Conservation (phyloP, 371 early-diverging fungal species). For the Amoeboaphelidium protococcarum region DNA sequence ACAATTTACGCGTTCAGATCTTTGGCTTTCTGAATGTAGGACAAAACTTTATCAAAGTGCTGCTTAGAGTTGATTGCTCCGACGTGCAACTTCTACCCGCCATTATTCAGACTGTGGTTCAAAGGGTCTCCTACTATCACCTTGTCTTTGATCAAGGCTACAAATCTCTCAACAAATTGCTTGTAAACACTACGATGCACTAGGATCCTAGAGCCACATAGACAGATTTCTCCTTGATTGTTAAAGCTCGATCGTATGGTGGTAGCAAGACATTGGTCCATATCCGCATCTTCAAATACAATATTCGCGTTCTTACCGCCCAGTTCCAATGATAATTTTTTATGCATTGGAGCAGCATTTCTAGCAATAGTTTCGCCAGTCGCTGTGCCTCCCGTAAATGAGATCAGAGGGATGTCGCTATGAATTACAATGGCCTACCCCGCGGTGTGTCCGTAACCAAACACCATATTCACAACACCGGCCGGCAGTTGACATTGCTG, state of each 20-base stretch:
- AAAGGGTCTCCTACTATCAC: constrained; percentile 41
- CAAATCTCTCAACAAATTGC: constrained; percentile 21
- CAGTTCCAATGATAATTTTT: constrained; percentile 39
- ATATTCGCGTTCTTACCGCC: constrained; percentile 52
- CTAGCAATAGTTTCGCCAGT: constrained; percentile 28
- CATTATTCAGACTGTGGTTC: no score
- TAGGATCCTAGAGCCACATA: constrained; percentile 34
- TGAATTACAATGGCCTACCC: constrained; percentile 35
- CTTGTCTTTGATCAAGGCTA: constrained; percentile 9
- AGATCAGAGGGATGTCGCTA: constrained; percentile 29
- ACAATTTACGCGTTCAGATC: constrained; percentile 31
- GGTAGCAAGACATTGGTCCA: constrained; percentile 25
- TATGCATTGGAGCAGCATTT: constrained; percentile 21
- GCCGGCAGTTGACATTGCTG: constrained; percentile 32
- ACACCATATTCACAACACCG: constrained; percentile 53
- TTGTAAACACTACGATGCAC: constrained; percentile 30
- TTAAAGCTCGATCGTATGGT: constrained; percentile 24
- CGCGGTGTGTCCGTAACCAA: constrained; percentile 26
- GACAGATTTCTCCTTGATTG: constrained; percentile 44
- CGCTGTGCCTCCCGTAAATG: constrained; percentile 48
- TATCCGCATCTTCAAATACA: constrained; percentile 38
- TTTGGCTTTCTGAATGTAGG: constrained; percentile 31
- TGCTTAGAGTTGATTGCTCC: constrained; percentile 30
- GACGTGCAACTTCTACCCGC: no score
- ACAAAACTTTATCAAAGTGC: constrained; percentile 34